These are phyloP conservation scores for Colletotrichum tropicicola DNA, from an alignment of 2,329 filamentous ascomycete genomes.

Conservation along the genomic window DNA sequence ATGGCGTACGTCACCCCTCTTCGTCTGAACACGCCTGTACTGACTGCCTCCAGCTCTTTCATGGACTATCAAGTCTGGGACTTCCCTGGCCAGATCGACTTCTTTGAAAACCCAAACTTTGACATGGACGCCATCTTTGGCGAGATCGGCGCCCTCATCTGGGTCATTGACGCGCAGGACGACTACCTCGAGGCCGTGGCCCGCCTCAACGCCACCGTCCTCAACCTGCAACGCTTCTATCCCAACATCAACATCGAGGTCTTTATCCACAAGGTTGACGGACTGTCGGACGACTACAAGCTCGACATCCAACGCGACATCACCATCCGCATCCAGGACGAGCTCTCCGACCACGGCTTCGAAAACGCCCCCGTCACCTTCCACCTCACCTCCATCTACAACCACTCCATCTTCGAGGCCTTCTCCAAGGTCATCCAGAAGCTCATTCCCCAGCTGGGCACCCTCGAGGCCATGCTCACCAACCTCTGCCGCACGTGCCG, in stretches of 20 bases:
- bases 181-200: slow-evolving; percentile 94
- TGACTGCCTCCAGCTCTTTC: slow-evolving; percentile 74
- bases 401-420: slow-evolving; percentile 97
- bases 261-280: slow-evolving; percentile 99
- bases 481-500: slow-evolving; percentile 92
- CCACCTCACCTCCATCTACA: slow-evolving; percentile 97
- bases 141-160: slow-evolving; percentile 92
- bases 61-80: slow-evolving; percentile 99
- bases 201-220: slow-evolving; percentile 86
- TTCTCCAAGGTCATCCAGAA: slow-evolving; percentile 99
- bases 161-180: slow-evolving; percentile 98
- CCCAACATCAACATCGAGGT: slow-evolving; percentile 97
- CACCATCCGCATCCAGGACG: slow-evolving; percentile 94
- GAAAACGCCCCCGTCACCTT: slow-evolving; percentile 95
- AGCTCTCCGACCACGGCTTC: slow-evolving; percentile 90
- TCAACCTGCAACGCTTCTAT: slow-evolving; percentile 87
- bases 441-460: slow-evolving; percentile 90
- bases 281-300: slow-evolving; percentile 96
- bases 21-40: too few relatives aligned
- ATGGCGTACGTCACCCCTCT: slow-evolving; percentile 76
- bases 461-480: slow-evolving; percentile 92
- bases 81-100: slow-evolving; percentile 91
- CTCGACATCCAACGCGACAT: slow-evolving; percentile 97
- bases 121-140: slow-evolving; percentile 95
- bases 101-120: slow-evolving; percentile 86